Evolutionary conservation across 1,139 yeast species (phyloP).

Genomic region (Hyphopichia wangnamkhiaoensis): DNA sequence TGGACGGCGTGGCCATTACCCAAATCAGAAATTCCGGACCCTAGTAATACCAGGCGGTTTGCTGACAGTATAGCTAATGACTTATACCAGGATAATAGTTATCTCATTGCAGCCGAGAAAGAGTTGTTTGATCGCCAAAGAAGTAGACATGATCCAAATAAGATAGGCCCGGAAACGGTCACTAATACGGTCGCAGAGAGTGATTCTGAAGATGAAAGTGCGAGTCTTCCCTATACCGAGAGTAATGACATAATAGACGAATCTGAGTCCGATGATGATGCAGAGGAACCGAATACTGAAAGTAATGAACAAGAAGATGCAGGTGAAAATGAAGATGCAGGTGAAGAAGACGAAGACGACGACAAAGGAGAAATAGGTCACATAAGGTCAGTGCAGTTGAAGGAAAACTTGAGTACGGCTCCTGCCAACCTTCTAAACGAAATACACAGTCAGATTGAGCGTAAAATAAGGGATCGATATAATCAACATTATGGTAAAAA

Average conservation of each 20-base stretch:
- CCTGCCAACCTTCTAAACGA: conserved; percentile 36
- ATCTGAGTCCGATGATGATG: conserved; percentile 7
- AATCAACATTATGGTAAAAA: conserved; percentile 7
- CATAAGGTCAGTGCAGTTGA: too few relatives aligned
- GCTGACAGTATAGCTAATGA: conserved; percentile 20
- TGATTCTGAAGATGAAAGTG: conserved; percentile 3
- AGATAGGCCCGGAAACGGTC: too few relatives aligned
- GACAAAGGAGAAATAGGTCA: too few relatives aligned
- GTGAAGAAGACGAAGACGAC: conserved; percentile 9
- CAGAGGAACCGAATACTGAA: conserved; percentile 9
- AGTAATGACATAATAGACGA: conserved; percentile 5
- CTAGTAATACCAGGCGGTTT: conserved; percentile 21
- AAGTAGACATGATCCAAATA: too few relatives aligned
- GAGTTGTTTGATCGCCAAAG: conserved; percentile 2
- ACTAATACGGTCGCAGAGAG: not conserved
- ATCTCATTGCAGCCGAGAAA: not conserved
- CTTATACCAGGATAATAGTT: conserved; percentile 11
- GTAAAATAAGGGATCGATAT: conserved; percentile 25
- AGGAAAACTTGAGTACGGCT: conserved; percentile 27
- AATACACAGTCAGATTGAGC: conserved; percentile 38
- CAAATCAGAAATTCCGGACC: conserved; percentile 35
- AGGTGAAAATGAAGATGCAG: conserved; percentile 7
- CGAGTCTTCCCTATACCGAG: too few relatives aligned
- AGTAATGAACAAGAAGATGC: conserved; percentile 2
- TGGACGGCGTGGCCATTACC: conserved; percentile 55